These are phyloP conservation scores for Tetrahymena malaccensis DNA, from an alignment of 73 alveolate genomes.

Conservation along the genomic window DNA sequence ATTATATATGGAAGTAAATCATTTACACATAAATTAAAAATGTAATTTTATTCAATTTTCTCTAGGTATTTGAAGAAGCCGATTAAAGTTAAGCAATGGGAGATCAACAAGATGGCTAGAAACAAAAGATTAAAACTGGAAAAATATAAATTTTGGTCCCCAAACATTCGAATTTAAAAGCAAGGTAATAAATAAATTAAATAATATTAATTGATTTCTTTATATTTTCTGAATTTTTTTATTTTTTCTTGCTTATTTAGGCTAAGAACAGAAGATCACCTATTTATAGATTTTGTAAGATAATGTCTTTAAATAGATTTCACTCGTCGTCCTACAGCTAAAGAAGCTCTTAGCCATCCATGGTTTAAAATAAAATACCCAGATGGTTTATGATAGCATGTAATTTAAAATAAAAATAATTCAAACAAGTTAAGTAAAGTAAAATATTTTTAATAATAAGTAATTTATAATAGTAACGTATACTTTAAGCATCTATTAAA, in stretches of 20 bases:
- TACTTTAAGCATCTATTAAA: no score
- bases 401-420: not conserved
- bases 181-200: not conserved
- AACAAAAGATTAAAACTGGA: slow-evolving; percentile 25
- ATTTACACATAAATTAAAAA: not conserved
- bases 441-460: not conserved
- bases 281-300: slow-evolving; percentile 65
- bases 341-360: slow-evolving; percentile 75
- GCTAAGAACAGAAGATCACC: slow-evolving; percentile 57
- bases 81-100: slow-evolving; percentile 43
- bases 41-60: not conserved
- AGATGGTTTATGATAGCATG: slow-evolving; percentile 43
- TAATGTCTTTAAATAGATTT: slow-evolving; percentile 52
- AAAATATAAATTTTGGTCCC: slow-evolving; percentile 82
- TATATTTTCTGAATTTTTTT: not conserved
- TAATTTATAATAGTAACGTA: no score
- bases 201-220: not conserved
- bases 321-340: slow-evolving; percentile 63
- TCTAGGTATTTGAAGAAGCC: slow-evolving; percentile 56
- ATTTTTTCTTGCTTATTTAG: not conserved
- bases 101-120: slow-evolving; percentile 43
- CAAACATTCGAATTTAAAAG: slow-evolving; percentile 79
- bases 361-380: slow-evolving; percentile 58
- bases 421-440: not conserved
- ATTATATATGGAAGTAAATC: slow-evolving; percentile 64